A percentile compares a stretch with the other conserved stretches of the same genome.
These are phyloP conservation scores for peach (Prunus persica) DNA, from an alignment of 306 rosid genomes.

Conservation along the genomic window DNA sequence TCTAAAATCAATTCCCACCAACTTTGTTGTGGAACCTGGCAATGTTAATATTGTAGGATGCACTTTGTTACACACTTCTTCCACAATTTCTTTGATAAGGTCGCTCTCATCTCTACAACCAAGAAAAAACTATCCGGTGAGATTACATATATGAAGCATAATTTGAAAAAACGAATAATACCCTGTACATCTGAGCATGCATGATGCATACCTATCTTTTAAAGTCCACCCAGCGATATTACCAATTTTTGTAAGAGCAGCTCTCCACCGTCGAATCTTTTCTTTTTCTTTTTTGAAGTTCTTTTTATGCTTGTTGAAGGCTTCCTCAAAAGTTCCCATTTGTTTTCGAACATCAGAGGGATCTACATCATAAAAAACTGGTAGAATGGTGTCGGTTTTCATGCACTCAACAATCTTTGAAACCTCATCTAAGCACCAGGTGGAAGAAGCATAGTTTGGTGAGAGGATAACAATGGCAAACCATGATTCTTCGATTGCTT, in stretches of 20 bases:
- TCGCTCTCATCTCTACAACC: background rate
- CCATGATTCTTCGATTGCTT: background rate
- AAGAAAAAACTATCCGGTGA: background rate
- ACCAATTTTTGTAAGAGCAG: background rate
- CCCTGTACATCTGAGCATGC: background rate
- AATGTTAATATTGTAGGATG: background rate
- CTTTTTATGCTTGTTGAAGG: background rate
- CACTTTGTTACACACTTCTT: background rate
- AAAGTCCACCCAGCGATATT: background rate
- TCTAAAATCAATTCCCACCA: background rate
- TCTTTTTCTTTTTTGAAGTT: background rate
- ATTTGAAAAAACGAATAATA: too few species aligned
- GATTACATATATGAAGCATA: background rate
- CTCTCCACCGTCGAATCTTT: background rate
- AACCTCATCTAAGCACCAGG: background rate
- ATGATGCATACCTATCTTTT: background rate
- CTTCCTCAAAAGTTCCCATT: background rate
- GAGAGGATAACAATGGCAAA: background rate
- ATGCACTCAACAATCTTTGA: background rate
- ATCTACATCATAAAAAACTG: background rate
- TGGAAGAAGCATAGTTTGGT: background rate
- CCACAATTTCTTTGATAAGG: conserved; percentile 4
- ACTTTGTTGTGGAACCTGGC: background rate
- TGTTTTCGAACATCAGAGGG: background rate
- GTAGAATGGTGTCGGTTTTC: background rate